These are phyloP conservation scores for Aspergillus panamensis DNA, from an alignment of 495 filamentous ascomycete species.

Conservation along the genomic window DNA sequence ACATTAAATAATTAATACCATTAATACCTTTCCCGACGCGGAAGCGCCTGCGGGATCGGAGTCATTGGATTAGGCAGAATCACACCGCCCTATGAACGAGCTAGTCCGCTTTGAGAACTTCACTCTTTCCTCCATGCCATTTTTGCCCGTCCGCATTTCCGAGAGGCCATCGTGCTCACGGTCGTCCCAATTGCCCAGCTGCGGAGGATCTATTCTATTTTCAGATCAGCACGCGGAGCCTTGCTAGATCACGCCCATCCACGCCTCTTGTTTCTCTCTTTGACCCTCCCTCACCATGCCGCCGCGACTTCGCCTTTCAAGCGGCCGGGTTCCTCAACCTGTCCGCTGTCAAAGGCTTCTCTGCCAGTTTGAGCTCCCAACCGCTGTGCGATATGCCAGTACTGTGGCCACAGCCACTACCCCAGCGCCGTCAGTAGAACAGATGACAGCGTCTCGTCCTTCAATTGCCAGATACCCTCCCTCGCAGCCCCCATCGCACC, in stretches of 20 bases:
- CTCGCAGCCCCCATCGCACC: constrained; percentile 84
- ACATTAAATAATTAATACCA: too few relatives aligned
- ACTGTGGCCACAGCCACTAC: constrained; percentile 43
- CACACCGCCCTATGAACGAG: constrained; percentile 22
- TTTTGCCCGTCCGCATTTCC: constrained; percentile 15
- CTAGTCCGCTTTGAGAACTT: constrained; percentile 22
- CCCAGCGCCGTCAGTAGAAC: constrained; percentile 48
- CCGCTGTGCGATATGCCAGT: constrained; percentile 32
- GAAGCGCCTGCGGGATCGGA: background rate
- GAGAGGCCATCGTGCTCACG: constrained; percentile 11
- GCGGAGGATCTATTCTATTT: background rate
- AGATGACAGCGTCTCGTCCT: constrained; percentile 51
- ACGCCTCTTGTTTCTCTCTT: constrained; percentile 5
- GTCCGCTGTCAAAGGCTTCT: constrained; percentile 33
- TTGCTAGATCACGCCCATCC: background rate
- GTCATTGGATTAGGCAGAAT: constrained; percentile 23
- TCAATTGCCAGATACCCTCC: constrained; percentile 57
- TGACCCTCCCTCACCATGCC: constrained; percentile 37
- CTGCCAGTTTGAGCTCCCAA: constrained; percentile 36
- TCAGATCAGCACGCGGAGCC: background rate
- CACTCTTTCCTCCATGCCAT: constrained; percentile 20
- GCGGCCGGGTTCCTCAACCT: constrained; percentile 26
- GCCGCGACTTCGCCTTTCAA: constrained; percentile 41
- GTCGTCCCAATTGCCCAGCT: constrained; percentile 12
- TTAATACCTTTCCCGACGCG: too few relatives aligned